These are phyloP conservation scores for Entomortierella beljakovae DNA, from an alignment of 192 early-diverging fungal genomes.

Conservation along the genomic window DNA sequence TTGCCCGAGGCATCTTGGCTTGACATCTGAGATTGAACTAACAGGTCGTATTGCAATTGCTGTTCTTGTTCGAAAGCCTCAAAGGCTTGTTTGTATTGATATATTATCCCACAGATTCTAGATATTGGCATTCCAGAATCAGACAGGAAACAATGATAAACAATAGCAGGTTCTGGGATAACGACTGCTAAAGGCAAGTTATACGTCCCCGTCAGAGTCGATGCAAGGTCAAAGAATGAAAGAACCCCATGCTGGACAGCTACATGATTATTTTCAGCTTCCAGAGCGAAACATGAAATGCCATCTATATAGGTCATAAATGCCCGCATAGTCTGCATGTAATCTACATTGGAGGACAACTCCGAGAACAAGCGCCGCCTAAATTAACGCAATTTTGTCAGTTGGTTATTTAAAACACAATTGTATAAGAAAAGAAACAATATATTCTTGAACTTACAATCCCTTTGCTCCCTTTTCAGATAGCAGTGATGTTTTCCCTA, in stretches of 20 bases:
- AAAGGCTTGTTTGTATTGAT: conserved; percentile 57
- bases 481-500: conserved; percentile 25
- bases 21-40: conserved; percentile 27
- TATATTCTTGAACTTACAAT: conserved; percentile 20
- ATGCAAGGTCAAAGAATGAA: conserved; percentile 60
- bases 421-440: background rate
- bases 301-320: conserved; percentile 60
- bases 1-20: background rate
- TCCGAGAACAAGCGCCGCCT: conserved; percentile 52
- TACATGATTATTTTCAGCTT: conserved; percentile 57
- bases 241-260: conserved; percentile 60
- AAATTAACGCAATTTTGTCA: background rate
- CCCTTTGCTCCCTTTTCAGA: conserved; percentile 22
- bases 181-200: conserved; percentile 53
- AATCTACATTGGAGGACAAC: conserved; percentile 55
- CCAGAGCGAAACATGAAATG: conserved; percentile 41
- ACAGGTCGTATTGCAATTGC: conserved; percentile 31
- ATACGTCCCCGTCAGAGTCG: conserved; percentile 20
- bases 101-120: conserved; percentile 61
- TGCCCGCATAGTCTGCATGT: conserved; percentile 52
- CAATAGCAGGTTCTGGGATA: conserved; percentile 55
- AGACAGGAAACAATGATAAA: conserved; percentile 60
- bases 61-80: conserved; percentile 51
- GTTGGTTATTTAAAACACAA: background rate
- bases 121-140: conserved; percentile 58